Conservation (phyloP, 2,329 filamentous ascomycete genomes). For the Alternaria ethzedia region DNA sequence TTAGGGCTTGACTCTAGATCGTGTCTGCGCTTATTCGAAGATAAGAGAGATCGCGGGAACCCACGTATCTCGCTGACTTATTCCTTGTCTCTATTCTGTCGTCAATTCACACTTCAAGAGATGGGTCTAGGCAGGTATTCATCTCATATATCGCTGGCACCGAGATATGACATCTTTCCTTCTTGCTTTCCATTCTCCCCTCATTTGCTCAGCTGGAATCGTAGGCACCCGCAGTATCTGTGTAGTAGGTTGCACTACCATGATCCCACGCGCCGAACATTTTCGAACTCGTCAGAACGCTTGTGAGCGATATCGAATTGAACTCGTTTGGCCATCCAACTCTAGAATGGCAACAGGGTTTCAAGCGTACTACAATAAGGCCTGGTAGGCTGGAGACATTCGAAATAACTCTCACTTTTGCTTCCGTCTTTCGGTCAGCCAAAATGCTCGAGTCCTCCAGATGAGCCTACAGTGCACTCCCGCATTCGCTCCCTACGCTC, state of each 20-base stretch:
- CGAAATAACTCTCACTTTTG: not conserved
- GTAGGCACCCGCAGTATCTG: not conserved
- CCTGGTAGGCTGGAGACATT: not conserved
- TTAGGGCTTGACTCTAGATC: not conserved
- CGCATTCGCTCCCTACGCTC: not conserved
- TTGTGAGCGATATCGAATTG: not conserved
- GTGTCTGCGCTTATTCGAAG: no score
- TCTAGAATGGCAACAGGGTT: not conserved
- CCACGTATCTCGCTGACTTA: not conserved
- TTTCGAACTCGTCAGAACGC: not conserved
- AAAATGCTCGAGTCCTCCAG: not conserved
- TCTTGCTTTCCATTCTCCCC: not conserved
- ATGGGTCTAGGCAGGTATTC: not conserved
- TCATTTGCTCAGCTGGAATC: not conserved
- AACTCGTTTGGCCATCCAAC: not conserved
- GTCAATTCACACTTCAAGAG: not conserved
- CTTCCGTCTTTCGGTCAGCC: not conserved
- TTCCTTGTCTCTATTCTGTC: not conserved
- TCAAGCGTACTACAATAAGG: not conserved
- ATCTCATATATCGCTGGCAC: not conserved
- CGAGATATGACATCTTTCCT: not conserved
- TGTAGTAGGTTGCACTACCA: not conserved
- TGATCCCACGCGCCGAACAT: not conserved
- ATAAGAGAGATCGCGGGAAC: not conserved
- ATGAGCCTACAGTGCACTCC: not conserved